Evolutionary conservation across 176 grass and related monocot species (phyloP).

Genomic region (Themeda triandra): DNA sequence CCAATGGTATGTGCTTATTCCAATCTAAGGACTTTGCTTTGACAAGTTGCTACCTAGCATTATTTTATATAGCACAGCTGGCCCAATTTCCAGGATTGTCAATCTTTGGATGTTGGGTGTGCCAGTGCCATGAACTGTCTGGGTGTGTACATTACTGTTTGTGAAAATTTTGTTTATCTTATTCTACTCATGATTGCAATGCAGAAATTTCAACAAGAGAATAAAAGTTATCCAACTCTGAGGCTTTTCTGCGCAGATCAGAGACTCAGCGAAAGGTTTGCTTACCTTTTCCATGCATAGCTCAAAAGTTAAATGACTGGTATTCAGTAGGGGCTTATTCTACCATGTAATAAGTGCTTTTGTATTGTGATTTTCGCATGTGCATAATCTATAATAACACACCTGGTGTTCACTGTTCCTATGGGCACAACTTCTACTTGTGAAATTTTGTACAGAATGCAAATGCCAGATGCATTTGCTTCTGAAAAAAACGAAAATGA

Average conservation of each 20-base stretch:
- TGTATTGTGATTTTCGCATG: not conserved
- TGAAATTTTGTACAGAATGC: not conserved
- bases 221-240: slow-evolving; percentile 68
- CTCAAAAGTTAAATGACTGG: not conserved
- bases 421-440: not conserved
- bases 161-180: not conserved
- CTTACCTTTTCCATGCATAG: not conserved
- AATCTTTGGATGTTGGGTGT: not conserved
- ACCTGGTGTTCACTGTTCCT: not conserved
- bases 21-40: not conserved
- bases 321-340: not conserved
- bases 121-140: not conserved
- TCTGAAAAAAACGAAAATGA: not conserved
- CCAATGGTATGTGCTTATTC: not conserved
- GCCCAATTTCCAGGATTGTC: not conserved
- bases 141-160: not conserved
- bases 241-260: slow-evolving; percentile 90
- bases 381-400: not conserved
- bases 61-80: not conserved
- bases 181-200: slow-evolving; percentile 17
- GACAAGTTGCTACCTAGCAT: not conserved
- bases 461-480: not conserved
- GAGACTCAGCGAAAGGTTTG: slow-evolving; percentile 80
- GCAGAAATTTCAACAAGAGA: slow-evolving; percentile 98
- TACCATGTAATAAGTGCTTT: not conserved